Conservation (phyloP, 768 basidiomycete genomes). For the Leucocoprinus leucothites region DNA sequence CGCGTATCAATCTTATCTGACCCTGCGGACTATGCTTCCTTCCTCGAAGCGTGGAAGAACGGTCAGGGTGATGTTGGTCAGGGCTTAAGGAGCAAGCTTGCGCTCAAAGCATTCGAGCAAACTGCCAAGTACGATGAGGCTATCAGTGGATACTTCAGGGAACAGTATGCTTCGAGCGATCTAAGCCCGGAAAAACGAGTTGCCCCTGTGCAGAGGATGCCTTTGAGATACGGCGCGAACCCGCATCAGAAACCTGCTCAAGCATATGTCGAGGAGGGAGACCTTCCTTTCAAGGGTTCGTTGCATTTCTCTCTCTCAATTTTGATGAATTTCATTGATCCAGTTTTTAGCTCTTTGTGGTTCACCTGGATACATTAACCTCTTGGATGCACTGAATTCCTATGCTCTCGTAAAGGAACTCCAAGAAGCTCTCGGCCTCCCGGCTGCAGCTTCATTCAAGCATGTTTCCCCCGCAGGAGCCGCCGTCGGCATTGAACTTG, state of each 20-base stretch:
- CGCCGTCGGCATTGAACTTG: conserved; percentile 83
- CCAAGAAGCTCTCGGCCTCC: conserved; percentile 79
- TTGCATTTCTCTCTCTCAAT: not conserved
- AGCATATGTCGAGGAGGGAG: conserved; percentile 85
- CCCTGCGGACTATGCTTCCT: conserved; percentile 81
- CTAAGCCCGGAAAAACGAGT: conserved; percentile 57
- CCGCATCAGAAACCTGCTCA: conserved; percentile 99
- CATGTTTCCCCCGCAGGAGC: conserved; percentile 98
- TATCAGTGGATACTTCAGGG: conserved; percentile 94
- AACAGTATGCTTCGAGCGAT: conserved; percentile 89
- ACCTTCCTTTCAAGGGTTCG: conserved; percentile 90
- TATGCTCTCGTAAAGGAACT: conserved; percentile 95
- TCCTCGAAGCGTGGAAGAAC: conserved; percentile 74
- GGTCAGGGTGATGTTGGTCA: conserved; percentile 69
- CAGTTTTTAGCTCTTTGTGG: conserved; percentile 73
- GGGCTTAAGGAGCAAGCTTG: conserved; percentile 70
- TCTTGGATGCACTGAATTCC: conserved; percentile 95
- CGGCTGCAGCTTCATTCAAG: conserved; percentile 98
- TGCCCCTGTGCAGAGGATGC: conserved; percentile 75
- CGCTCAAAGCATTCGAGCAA: conserved; percentile 96
- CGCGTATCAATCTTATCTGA: conserved; percentile 89
- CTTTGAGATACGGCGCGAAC: conserved; percentile 94
- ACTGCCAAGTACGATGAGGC: conserved; percentile 94
- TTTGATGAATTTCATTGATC: conserved; percentile 4
- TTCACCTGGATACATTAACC: conserved; percentile 97